These are phyloP conservation scores for Excoecaria cochinchinensis DNA, from an alignment of 345 rosid species.

Conservation along the genomic window DNA sequence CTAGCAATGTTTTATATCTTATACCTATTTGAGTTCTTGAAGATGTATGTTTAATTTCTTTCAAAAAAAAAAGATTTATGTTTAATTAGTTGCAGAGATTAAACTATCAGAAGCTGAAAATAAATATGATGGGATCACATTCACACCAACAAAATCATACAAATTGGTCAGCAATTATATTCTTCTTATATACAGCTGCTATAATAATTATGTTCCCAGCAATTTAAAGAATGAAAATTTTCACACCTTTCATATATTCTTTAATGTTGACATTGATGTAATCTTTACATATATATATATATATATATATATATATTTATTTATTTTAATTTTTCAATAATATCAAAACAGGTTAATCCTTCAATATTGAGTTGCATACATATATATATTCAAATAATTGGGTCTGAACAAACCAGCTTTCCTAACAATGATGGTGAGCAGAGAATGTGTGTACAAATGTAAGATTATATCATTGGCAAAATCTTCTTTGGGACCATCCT, in stretches of 20 bases:
- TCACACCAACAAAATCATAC: background rate
- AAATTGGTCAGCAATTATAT: background rate
- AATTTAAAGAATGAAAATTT: background rate
- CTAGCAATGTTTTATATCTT: no score
- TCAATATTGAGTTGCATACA: no score
- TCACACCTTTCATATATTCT: background rate
- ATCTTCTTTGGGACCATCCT: background rate
- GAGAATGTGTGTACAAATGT: background rate
- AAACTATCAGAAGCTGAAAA: background rate
- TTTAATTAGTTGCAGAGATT: no score
- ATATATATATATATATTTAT: no score
- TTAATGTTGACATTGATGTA: conserved; percentile 13
- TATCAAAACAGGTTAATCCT: no score
- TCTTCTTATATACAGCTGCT: background rate
- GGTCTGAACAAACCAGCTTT: background rate
- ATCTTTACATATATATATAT: background rate
- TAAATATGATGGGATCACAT: background rate
- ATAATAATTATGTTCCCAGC: conserved; percentile 13
- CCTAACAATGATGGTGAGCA: background rate
- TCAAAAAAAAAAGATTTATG: no score
- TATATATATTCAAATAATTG: no score
- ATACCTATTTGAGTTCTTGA: no score
- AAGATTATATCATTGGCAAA: conserved; percentile 9
- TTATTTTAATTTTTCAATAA: no score
- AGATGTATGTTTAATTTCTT: no score